Percentiles rank a stretch among this genome's conserved stretches.
These are phyloP conservation scores for Rutidosis leptorrhynchoides DNA, from an alignment of 129 eudicot species.

Conservation along the genomic window DNA sequence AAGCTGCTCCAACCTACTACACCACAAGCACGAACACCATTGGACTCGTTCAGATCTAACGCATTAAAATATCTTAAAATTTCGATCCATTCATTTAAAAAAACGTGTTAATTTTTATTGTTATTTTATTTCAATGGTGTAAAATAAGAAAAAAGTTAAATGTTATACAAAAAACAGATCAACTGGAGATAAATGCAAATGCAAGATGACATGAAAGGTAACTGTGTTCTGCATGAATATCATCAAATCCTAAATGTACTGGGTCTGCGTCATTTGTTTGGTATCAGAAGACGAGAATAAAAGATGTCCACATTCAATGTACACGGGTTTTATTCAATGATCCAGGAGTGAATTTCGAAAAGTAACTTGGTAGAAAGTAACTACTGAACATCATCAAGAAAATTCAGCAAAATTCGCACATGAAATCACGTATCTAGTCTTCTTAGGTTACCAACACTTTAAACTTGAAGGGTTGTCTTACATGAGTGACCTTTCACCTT, in stretches of 20 bases:
- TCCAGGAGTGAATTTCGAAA: conserved; percentile 23
- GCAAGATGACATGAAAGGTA: background rate
- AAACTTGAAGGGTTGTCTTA: conserved; percentile 16
- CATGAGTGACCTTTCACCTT: conserved; percentile 11
- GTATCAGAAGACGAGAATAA: conserved; percentile 19
- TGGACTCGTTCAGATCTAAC: background rate
- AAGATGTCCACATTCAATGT: conserved; percentile 29
- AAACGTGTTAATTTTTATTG: background rate
- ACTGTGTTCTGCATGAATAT: background rate
- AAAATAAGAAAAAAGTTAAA: background rate
- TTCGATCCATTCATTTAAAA: background rate
- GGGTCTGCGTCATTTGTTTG: conserved; percentile 16
- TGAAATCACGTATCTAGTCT: conserved; percentile 15
- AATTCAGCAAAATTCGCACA: conserved; percentile 22
- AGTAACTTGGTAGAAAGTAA: conserved; percentile 16
- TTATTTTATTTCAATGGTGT: background rate
- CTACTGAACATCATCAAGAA: conserved; percentile 20
- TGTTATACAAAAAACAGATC: background rate
- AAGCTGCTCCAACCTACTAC: background rate
- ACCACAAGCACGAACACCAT: background rate
- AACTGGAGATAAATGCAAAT: conserved; percentile 11
- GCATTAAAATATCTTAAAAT: background rate
- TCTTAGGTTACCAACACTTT: conserved; percentile 18
- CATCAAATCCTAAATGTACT: background rate
- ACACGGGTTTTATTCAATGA: conserved; percentile 31